Base-by-base conservation (phyloP, 805 yeast species). In the Schwanniomyces vanrijiae region DNA sequence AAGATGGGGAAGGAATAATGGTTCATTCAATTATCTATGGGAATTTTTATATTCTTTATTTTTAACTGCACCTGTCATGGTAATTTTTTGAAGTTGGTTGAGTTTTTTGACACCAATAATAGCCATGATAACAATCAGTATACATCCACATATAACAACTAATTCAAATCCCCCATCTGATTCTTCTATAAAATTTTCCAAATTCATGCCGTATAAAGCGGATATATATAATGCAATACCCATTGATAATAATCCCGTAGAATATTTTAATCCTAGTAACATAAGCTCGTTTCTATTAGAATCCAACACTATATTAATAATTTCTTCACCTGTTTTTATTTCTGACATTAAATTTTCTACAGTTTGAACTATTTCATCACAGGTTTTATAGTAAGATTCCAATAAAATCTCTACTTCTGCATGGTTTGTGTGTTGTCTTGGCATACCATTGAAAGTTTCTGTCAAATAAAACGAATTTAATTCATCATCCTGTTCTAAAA, bases 171-270 rank as follows among this genome's bases (percentile, higher is more conserved):
- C 97, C 52, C 77, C 76, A 46, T 79, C 77, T 1, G 83, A 71
- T 47, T 90, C 96, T 62, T 94, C 99, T 19, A 94, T 84, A 60
- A 88, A 90, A 66, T 92, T 94, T 59, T 87, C 89, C 63, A 94
- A 71, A 66, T 94, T 94, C 99, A 94, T 94, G 29, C 99, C 99
- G 65, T 91, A 94, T 9, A 90, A 71, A 0, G 97, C 86, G 1
- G 96, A 94, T 13, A 89, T 62, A 54, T 88, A 88, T 40, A 95
- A 71, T 1, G 94, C 86, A 13, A 84, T 80, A 2, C 96, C 96
- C 58, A 91, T 71, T 3, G 96, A 85, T 29, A 94, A 69, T 47
- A 95, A 75, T 0, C 96, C 94, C 21, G 90, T 83, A 43, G 94
- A 84, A 62, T 90, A 89, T 55, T 86, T 78, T 47, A 94, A 73